These are phyloP conservation scores for Verruconis gallopava DNA, from an alignment of 2,329 filamentous ascomycete genomes.

Conservation along the genomic window DNA sequence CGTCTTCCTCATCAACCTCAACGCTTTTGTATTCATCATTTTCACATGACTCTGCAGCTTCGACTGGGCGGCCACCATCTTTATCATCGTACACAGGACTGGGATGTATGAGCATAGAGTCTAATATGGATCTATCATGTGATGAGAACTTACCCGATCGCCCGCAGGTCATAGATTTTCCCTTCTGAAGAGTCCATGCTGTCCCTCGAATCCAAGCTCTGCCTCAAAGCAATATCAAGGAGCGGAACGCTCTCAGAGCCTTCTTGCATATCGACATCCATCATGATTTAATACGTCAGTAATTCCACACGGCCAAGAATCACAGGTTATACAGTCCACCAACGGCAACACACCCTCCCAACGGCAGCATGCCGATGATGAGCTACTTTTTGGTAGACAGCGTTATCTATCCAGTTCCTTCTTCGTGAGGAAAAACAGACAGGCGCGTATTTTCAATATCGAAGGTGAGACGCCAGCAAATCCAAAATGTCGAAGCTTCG, in stretches of 20 bases:
- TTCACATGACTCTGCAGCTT: too few relatives aligned
- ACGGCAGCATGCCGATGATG: too few relatives aligned
- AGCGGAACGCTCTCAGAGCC: background rate
- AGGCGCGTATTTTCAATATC: too few relatives aligned
- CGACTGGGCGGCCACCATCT: too few relatives aligned
- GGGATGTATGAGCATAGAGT: too few relatives aligned
- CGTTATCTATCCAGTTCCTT: too few relatives aligned
- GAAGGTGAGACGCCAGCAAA: too few relatives aligned
- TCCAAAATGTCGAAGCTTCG: too few relatives aligned
- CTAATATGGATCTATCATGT: too few relatives aligned
- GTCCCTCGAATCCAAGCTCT: background rate
- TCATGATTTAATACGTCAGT: background rate
- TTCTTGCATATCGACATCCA: background rate
- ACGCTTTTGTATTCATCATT: background rate
- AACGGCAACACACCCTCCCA: background rate
- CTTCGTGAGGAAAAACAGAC: too few relatives aligned
- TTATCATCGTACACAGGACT: too few relatives aligned
- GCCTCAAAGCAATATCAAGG: background rate
- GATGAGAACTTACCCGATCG: background rate
- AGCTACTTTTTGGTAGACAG: too few relatives aligned
- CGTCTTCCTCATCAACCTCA: conserved; percentile 13
- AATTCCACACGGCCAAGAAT: background rate
- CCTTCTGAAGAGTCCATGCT: background rate
- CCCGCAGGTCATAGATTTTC: background rate
- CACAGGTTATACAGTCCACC: background rate